Percentiles rank a stretch among this genome's conserved stretches.
These are phyloP conservation scores for Globisporangium acanthophoron DNA, from an alignment of 352 stramenopile species.

Conservation along the genomic window DNA sequence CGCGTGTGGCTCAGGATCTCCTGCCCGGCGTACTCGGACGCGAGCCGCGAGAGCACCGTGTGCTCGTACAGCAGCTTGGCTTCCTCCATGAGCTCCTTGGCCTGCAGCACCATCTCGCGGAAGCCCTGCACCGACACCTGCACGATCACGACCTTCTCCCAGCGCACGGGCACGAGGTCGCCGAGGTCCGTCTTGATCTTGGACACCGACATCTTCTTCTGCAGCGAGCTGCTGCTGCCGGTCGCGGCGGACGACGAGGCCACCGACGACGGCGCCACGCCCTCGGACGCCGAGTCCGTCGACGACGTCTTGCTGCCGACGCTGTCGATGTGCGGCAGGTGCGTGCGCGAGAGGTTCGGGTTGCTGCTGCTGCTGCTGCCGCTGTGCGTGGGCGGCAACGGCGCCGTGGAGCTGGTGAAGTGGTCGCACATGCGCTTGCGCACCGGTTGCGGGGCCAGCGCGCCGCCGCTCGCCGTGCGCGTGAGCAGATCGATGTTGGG, in stretches of 20 bases:
- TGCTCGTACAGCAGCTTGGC: conserved; percentile 84
- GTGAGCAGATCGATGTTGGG: conserved; percentile 11
- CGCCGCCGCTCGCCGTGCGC: not conserved
- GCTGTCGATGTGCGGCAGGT: conserved; percentile 14
- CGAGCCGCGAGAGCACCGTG: conserved; percentile 76
- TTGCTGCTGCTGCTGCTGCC: not conserved
- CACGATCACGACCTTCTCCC: conserved; percentile 81
- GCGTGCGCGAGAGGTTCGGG: conserved; percentile 9
- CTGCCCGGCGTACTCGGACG: conserved; percentile 78
- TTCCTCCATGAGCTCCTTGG: conserved; percentile 84
- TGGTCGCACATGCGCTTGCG: conserved; percentile 17
- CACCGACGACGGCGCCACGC: not conserved
- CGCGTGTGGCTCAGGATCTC: conserved; percentile 74
- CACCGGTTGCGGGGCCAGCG: conserved; percentile 1
- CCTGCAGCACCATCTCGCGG: conserved; percentile 64
- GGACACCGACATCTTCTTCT: conserved; percentile 45
- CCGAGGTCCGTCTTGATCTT: conserved; percentile 83
- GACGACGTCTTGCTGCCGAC: conserved; percentile 18
- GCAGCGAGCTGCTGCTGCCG: conserved; percentile 8
- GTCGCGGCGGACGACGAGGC: conserved; percentile 3
- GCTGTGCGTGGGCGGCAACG: conserved; percentile 3
- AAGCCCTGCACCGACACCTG: conserved; percentile 84
- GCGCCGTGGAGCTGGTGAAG: conserved; percentile 5
- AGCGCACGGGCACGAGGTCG: conserved; percentile 64
- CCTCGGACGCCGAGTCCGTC: conserved; percentile 13